A percentile compares a stretch with the other conserved stretches of the same genome.
Evolutionary conservation across 805 yeast species (phyloP).

Genomic region (Dipodascus geniculatus): DNA sequence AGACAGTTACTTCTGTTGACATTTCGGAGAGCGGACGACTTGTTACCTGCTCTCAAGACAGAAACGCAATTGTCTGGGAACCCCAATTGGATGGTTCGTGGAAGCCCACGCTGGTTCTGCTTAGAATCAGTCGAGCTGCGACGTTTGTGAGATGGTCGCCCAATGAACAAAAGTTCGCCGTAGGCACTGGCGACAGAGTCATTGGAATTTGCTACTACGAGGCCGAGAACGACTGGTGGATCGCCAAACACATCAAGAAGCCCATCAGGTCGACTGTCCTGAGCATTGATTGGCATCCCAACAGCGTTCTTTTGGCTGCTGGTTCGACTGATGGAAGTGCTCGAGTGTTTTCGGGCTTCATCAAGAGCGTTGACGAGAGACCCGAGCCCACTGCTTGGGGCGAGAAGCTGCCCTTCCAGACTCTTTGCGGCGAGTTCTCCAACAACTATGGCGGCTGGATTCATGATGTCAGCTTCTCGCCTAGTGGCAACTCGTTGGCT

Average conservation of each 20-base stretch:
- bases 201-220: conserved; percentile 95
- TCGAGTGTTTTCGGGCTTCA: conserved; percentile 76
- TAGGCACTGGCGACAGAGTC: conserved; percentile 88
- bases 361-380: conserved; percentile 78
- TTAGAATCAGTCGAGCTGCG: conserved; percentile 92
- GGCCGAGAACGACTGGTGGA: conserved; percentile 98
- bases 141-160: conserved; percentile 94
- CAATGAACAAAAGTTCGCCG: conserved; percentile 89
- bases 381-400: conserved; percentile 88
- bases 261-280: conserved; percentile 85
- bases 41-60: conserved; percentile 94
- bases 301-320: conserved; percentile 72
- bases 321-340: conserved; percentile 94
- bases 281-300: conserved; percentile 85
- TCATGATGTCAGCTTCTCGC: conserved; percentile 80
- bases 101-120: conserved; percentile 83
- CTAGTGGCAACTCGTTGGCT: conserved; percentile 65
- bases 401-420: conserved; percentile 85
- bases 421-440: conserved; percentile 71
- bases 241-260: conserved; percentile 90
- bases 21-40: conserved; percentile 71
- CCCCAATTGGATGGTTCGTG: conserved; percentile 47
- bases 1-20: conserved; percentile 89
- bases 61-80: conserved; percentile 96
- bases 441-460: conserved; percentile 77